Percentiles rank a stretch among this genome's conserved stretches.
phyloP scores from a whole-genome alignment of 2,329 filamentous ascomycete genomes.

The Neonectria sp. region DNA sequence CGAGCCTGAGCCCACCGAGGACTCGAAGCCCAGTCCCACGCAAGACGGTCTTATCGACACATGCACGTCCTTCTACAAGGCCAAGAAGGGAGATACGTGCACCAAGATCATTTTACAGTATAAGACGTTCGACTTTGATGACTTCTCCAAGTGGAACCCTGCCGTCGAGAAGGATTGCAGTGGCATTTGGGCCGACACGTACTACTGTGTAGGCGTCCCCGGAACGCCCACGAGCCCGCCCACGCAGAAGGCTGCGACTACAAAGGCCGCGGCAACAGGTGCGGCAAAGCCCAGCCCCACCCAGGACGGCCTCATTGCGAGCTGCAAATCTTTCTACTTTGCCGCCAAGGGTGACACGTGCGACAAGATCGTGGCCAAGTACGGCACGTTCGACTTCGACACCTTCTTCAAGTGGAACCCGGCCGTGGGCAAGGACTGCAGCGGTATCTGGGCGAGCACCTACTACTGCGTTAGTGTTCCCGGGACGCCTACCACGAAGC shows the following conservation, averaged over 20 bases:
- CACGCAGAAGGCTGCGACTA: too few relatives aligned
- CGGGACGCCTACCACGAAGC: neutral
- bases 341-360: slow-evolving; percentile 33
- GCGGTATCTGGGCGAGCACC: slow-evolving; percentile 2
- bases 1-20: neutral
- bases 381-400: slow-evolving; percentile 4
- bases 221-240: too few relatives aligned
- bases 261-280: too few relatives aligned
- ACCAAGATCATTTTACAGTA: slow-evolving; percentile 7
- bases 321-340: slow-evolving; percentile 21
- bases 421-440: slow-evolving; percentile 6
- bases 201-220: slow-evolving; percentile 1
- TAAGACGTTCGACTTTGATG: slow-evolving; percentile 2
- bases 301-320: neutral
- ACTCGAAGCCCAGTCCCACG: slow-evolving; percentile 5
- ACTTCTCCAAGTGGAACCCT: slow-evolving; percentile 31
- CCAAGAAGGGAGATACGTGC: slow-evolving; percentile 31
- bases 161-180: slow-evolving; percentile 7
- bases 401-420: slow-evolving; percentile 31
- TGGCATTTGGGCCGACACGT: slow-evolving; percentile 2
- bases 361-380: slow-evolving; percentile 1
- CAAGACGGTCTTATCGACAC: slow-evolving; percentile 5
- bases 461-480: slow-evolving; percentile 20
- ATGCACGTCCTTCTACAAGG: slow-evolving; percentile 26
- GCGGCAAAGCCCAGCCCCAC: slow-evolving; percentile 1